Base-by-base conservation (phyloP, 495 filamentous ascomycete species). In the Clohesyomyces aquaticus region DNA sequence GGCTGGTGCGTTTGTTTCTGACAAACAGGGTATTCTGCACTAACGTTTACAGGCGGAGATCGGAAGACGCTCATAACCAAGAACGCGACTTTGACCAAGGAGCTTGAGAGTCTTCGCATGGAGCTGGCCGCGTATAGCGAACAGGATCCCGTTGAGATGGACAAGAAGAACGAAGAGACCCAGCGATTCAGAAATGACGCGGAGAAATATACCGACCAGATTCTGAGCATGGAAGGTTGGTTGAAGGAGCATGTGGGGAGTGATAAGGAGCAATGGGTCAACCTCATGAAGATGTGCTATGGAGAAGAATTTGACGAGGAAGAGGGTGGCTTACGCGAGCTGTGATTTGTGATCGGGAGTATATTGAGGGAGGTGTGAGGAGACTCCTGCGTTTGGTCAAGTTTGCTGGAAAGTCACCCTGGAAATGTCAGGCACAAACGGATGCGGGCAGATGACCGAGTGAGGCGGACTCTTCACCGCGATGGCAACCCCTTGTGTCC, bases 211-310 rank as follows among this genome's bases (percentile, higher is more conserved):
- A 83, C 85, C 47, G 85, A 90, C 48, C 88, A 89, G 59, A 82
- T 89, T 59, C 82, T 83, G 65, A 72, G 80, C 21, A 74, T 90
- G 72, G 89, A 90, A 64, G 78, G 78, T 22, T 88, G 84, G 70
- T 59, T 89, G 50, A 75, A 74, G 53, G 78, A 79, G 23, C 59
- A 82, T 59, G 76, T 76, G 0, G 77, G 77, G 11, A 78, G 77
- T 6, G 85, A 89, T 73, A 73, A 77, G 57, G 80, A 83, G 63
- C 64, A 77, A 32, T 68, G 88, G 35, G 72, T 75, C 2, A 70
- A 70, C n/a, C 69, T 89, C 12, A 81, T 81, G 76, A 77, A 77
- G 49, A 74, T 78, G 43, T 80, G 79, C 66, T 89, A 88, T 70
- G 87, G 85, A 22, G 79, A 79, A 14, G 85, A 89, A 61, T 87